A percentile compares a stretch with the other conserved stretches of the same genome.
Conservation (phyloP, 169 alveolate species). For the Plasmodium berghei region DNA sequence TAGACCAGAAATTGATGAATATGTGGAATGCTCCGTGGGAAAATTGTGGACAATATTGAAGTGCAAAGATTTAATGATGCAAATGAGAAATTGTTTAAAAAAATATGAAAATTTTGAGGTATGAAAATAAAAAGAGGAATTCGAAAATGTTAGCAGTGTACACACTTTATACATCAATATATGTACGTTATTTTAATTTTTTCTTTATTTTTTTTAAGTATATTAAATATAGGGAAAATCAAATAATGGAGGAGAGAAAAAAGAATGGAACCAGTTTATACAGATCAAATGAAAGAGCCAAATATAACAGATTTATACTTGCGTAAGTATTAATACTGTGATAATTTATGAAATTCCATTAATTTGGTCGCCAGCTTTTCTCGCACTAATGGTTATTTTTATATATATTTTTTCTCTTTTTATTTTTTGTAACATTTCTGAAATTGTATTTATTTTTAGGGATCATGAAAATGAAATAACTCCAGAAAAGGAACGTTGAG, state of each 20-base stretch:
- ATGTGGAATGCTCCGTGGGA: constrained; percentile 73
- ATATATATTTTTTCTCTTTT: constrained; percentile 1
- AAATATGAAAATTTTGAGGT: constrained; percentile 74
- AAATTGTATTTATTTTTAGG: constrained; percentile 8
- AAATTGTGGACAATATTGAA: constrained; percentile 69
- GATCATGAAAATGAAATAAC: constrained; percentile 54
- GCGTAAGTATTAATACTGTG: constrained; percentile 1
- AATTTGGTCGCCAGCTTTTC: not conserved
- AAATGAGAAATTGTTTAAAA: constrained; percentile 64
- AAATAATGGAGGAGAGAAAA: constrained; percentile 63
- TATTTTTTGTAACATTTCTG: not conserved
- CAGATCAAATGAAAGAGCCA: constrained; percentile 74
- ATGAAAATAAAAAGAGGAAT: constrained; percentile 6
- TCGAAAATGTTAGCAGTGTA: not conserved
- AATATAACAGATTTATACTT: constrained; percentile 63
- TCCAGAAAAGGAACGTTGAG: constrained; percentile 57
- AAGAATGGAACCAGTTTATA: constrained; percentile 54
- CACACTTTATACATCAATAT: not conserved
- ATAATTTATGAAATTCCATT: too few relatives aligned
- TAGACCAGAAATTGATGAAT: constrained; percentile 75
- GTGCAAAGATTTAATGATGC: constrained; percentile 70
- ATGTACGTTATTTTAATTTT: not conserved
- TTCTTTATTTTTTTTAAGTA: constrained; percentile 30
- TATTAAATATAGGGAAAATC: constrained; percentile 65
- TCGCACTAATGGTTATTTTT: not conserved